Conservation (phyloP, 176 grass and related monocot species). For the Miscanthus lutarioriparius region DNA sequence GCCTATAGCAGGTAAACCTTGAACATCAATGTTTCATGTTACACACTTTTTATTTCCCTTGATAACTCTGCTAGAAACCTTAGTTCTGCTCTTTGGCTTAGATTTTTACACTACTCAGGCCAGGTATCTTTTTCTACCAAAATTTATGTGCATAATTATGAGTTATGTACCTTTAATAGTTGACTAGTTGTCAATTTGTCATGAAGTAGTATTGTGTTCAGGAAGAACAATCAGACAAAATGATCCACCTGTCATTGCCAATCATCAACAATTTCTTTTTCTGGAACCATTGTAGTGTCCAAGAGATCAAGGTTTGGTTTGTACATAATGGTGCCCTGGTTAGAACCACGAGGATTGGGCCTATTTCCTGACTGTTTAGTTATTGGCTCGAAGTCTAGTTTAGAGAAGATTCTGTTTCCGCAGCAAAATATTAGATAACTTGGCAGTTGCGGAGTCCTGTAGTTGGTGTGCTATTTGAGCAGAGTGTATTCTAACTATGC, state of each 20-base stretch:
- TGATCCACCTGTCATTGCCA: neutral
- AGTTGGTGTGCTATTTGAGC: neutral
- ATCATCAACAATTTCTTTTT: neutral
- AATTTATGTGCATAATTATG: neutral
- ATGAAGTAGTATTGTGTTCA: neutral
- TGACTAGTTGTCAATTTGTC: neutral
- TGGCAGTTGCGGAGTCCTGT: neutral
- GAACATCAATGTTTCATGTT: slow-evolving; percentile 35
- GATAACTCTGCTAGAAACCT: neutral
- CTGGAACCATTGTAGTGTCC: neutral
- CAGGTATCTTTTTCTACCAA: neutral
- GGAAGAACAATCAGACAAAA: slow-evolving; percentile 13
- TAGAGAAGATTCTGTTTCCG: neutral
- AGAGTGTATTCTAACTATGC: neutral
- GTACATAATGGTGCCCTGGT: neutral
- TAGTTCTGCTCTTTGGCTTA: slow-evolving; percentile 15
- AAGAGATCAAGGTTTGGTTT: neutral
- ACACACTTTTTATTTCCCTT: neutral
- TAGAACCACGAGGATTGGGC: neutral
- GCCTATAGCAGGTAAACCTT: slow-evolving; percentile 60
- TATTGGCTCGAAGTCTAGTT: neutral
- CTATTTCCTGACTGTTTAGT: neutral
- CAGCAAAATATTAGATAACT: neutral
- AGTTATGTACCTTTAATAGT: neutral
- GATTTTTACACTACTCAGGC: neutral